phyloP scores from a whole-genome alignment of 202 grass and related monocot genomes.

The Bolboschoenoplectus hybrid region DNA sequence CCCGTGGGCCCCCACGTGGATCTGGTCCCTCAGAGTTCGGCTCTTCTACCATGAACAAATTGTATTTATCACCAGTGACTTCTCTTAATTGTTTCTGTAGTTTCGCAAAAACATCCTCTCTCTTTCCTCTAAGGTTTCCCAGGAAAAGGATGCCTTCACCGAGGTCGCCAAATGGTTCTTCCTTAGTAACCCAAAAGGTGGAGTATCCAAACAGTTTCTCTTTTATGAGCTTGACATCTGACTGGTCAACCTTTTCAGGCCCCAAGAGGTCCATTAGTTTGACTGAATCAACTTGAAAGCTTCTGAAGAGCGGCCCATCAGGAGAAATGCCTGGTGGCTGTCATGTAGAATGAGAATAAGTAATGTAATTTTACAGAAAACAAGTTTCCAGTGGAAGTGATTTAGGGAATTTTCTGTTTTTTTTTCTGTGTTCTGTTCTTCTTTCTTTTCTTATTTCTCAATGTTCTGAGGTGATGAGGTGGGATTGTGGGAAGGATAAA shows the following conservation, averaged over 20 bases:
- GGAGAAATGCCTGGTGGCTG: constrained; percentile 57
- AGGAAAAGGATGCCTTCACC: constrained; percentile 92
- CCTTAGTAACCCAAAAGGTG: constrained; percentile 97
- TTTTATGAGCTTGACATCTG: constrained; percentile 88
- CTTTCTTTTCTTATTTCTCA: not conserved
- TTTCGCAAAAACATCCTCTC: constrained; percentile 88
- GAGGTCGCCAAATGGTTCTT: constrained; percentile 97
- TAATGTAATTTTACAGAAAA: constrained; percentile 39
- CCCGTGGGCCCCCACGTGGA: constrained; percentile 83
- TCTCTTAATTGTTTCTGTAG: constrained; percentile 68
- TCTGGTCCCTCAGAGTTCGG: constrained; percentile 90
- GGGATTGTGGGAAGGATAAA: not conserved
- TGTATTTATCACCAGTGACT: constrained; percentile 86
- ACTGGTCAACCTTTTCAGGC: constrained; percentile 87
- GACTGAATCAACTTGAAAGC: constrained; percentile 86
- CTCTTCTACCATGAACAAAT: constrained; percentile 98
- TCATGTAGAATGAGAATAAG: constrained; percentile 44
- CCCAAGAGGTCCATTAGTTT: constrained; percentile 93
- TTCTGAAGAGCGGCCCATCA: constrained; percentile 65
- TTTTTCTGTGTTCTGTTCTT: not conserved
- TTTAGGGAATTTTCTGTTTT: not conserved
- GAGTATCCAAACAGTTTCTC: constrained; percentile 97
- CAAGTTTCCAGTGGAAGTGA: constrained; percentile 3
- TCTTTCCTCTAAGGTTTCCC: constrained; percentile 85
- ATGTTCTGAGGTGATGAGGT: not conserved